Evolutionary conservation across 2,329 filamentous ascomycete species (phyloP).

Genomic region (Parastagonospora nodorum): DNA sequence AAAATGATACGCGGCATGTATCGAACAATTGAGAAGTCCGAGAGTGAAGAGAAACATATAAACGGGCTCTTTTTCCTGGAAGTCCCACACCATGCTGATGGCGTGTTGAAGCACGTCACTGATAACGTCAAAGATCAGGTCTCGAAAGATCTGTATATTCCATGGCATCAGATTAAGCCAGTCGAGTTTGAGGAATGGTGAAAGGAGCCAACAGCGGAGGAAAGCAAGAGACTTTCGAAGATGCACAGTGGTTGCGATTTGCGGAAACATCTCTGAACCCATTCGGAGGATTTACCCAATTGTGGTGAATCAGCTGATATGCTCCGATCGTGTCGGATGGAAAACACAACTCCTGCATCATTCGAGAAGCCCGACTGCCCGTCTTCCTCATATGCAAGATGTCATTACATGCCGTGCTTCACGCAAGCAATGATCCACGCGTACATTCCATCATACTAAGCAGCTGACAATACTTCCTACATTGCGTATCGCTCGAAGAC

Average conservation of each 20-base stretch:
- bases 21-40: neutral
- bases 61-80: constrained; percentile 9
- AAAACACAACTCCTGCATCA: too few relatives aligned
- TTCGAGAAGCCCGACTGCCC: too few relatives aligned
- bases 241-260: neutral
- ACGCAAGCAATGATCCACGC: too few relatives aligned
- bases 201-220: constrained; percentile 7
- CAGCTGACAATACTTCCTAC: neutral
- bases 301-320: neutral
- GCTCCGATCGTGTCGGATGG: too few relatives aligned
- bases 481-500: neutral
- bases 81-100: neutral
- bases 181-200: constrained; percentile 9
- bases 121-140: constrained; percentile 11
- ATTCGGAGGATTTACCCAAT: neutral
- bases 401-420: too few relatives aligned
- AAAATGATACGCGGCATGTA: neutral
- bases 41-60: constrained; percentile 1
- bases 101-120: neutral
- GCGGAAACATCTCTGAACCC: constrained; percentile 4
- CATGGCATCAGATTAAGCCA: constrained; percentile 13
- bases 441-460: neutral
- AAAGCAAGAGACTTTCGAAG: constrained; percentile 6
- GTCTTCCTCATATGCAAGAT: too few relatives aligned
- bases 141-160: constrained; percentile 15